Percentiles rank a stretch among this genome's conserved stretches.
phyloP scores from a whole-genome alignment of 2,329 filamentous ascomycete genomes.

The Penicillium thymicola region DNA sequence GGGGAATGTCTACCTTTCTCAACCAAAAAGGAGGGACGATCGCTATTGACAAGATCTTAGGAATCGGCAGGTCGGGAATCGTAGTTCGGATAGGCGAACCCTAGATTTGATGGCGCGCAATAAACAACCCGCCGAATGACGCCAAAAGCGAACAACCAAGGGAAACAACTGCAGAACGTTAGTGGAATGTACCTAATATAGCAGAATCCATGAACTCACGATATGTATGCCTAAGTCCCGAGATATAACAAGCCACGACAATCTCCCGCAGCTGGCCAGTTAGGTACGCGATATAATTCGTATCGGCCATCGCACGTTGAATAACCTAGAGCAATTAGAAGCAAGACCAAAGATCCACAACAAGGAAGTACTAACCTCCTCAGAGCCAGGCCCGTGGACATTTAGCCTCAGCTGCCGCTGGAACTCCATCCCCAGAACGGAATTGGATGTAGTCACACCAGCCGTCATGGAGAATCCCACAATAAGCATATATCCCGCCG shows the following conservation, averaged over 20 bases:
- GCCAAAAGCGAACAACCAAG: constrained; percentile 18
- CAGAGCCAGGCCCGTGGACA: constrained; percentile 28
- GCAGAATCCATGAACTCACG: constrained; percentile 13
- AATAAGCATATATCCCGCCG: constrained; percentile 48
- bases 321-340: constrained; percentile 38
- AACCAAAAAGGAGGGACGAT: too few species aligned
- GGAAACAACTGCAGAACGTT: constrained; percentile 12
- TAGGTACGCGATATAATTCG: constrained; percentile 39
- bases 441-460: constrained; percentile 39
- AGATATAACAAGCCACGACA: constrained; percentile 29
- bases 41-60: too few species aligned
- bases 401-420: constrained; percentile 29
- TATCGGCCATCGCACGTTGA: constrained; percentile 38
- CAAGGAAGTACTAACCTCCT: constrained; percentile 14
- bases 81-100: not conserved
- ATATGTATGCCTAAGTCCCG: constrained; percentile 29
- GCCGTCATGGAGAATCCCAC: constrained; percentile 44
- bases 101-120: constrained; percentile 18
- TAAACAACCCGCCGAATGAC: constrained; percentile 19
- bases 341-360: too few species aligned
- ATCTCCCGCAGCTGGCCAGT: constrained; percentile 24
- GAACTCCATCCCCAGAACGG: constrained; percentile 38
- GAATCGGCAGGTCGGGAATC: too few species aligned
- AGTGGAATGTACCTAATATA: not conserved
- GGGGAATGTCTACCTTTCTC: too few species aligned